phyloP scores from a whole-genome alignment of 2,329 filamentous ascomycete species.

The Sordariomycetes sp. region DNA sequence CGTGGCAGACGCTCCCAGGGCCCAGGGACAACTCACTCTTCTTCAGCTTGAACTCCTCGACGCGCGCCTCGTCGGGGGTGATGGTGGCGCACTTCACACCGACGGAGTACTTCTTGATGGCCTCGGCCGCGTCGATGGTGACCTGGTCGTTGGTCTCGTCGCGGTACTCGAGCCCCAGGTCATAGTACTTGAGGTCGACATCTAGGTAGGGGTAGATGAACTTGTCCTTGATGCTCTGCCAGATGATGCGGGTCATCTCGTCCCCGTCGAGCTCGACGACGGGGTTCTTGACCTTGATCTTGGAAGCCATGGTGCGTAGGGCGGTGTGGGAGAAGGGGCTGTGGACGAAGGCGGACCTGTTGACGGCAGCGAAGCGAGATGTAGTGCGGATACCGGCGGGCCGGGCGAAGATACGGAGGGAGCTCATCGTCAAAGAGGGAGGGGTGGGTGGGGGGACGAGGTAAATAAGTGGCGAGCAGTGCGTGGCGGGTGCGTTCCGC shows the following conservation, averaged over 20 bases:
- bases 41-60: slow-evolving; percentile 98
- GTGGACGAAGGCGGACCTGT: slow-evolving; percentile 4
- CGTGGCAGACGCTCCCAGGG: background rate
- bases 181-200: slow-evolving; percentile 97
- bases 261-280: slow-evolving; percentile 94
- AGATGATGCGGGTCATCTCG: slow-evolving; percentile 98
- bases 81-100: slow-evolving; percentile 99
- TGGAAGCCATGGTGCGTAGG: slow-evolving; percentile 46
- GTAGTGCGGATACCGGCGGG: slow-evolving; percentile 2
- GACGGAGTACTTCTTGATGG: slow-evolving; percentile 97
- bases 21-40: slow-evolving; percentile 56
- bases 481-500: background rate
- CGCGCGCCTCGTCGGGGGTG: slow-evolving; percentile 91
- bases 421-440: slow-evolving; percentile 1
- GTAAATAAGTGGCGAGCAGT: background rate
- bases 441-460: background rate
- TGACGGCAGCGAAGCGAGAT: slow-evolving; percentile 1
- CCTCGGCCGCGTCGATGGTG: slow-evolving; percentile 87
- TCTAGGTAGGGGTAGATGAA: slow-evolving; percentile 95
- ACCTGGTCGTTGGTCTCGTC: slow-evolving; percentile 96
- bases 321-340: slow-evolving; percentile 6
- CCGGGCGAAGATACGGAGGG: slow-evolving; percentile 4
- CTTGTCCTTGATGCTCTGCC: slow-evolving; percentile 98
- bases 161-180: slow-evolving; percentile 85
- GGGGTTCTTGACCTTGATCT: slow-evolving; percentile 99